Evolutionary conservation across 2,329 filamentous ascomycete genomes (phyloP).

Genomic region (Zymoseptoria passerinii): DNA sequence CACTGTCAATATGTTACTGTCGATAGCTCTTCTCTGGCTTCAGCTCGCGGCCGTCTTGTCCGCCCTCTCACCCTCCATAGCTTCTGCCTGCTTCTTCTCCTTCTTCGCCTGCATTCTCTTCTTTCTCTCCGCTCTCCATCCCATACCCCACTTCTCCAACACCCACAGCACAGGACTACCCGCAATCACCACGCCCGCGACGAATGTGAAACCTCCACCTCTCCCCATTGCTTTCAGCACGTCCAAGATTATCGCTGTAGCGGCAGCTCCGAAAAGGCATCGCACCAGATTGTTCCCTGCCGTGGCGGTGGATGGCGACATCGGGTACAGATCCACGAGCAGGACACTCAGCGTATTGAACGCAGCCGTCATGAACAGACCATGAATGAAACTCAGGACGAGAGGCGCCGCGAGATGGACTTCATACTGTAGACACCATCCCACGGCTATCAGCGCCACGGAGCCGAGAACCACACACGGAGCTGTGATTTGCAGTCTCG

Average conservation of each 20-base stretch:
- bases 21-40: not conserved
- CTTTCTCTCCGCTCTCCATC: conserved; percentile 33
- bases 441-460: conserved; percentile 31
- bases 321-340: conserved; percentile 36
- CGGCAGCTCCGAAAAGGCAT: conserved; percentile 32
- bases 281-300: conserved; percentile 30
- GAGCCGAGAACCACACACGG: conserved; percentile 28
- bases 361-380: conserved; percentile 49
- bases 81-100: conserved; percentile 1
- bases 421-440: conserved; percentile 34
- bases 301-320: conserved; percentile 34
- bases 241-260: conserved; percentile 32
- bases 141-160: conserved; percentile 33
- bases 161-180: conserved; percentile 36
- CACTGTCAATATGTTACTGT: not conserved
- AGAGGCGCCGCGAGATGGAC: conserved; percentile 34
- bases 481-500: conserved; percentile 33
- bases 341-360: conserved; percentile 43
- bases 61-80: not conserved
- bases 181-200: conserved; percentile 33
- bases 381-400: conserved; percentile 45
- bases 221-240: conserved; percentile 37
- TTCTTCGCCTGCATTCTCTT: conserved; percentile 4
- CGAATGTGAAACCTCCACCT: conserved; percentile 41
- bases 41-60: not conserved